Base-by-base conservation (phyloP, 1,284 basidiomycete genomes). In the Leucocoprinus gongylophorus region DNA sequence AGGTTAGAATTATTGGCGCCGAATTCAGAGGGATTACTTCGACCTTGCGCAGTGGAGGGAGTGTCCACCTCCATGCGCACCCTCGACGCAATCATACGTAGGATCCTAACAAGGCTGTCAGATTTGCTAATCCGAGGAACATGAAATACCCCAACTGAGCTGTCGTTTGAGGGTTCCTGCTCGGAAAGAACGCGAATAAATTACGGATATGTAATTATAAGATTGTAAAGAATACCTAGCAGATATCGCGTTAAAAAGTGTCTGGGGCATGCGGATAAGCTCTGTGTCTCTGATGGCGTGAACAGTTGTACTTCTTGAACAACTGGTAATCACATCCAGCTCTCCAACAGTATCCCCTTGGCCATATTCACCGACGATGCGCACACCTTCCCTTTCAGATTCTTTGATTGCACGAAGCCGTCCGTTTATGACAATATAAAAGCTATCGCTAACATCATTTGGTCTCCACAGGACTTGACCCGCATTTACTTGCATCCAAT, bases 241-340 rank as follows among this genome's bases (percentile, higher is more conserved):
- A 43, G 90, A 92, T 53, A 95, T 95, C 0, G 95, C 95, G 66
- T 99, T 98, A 74, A 99, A 99, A 13, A 99, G 75, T 0, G 95
- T 97, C 63, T 92, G 87, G 0, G 95, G 97, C 87, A 99, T 97
- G 43, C 94, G 77, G 41, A 95, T 97, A n/a, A 99, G 76, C 67
- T 99, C 97, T 0, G 93, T 94, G 65, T 99, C 95, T 61, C 95
- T 90, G 58, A 99, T 99, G 3, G 95, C 95, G 68, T 99, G 95
- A 9, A 98, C 81, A 1, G 95, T 99, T 50, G 87, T 94, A 47
- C 86, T 79, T 55, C 97, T 80, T 3, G 81, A 79, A n/a, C 87
- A 88, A 58, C 87, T 90, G 6, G 95, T 97, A 61, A 99, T 98
- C 47, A 97, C 95, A 64, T 99, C 97, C n/a, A 99, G 76, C 65